Conservation (phyloP, 2,329 filamentous ascomycete genomes). For the Talaromyces piceae region DNA sequence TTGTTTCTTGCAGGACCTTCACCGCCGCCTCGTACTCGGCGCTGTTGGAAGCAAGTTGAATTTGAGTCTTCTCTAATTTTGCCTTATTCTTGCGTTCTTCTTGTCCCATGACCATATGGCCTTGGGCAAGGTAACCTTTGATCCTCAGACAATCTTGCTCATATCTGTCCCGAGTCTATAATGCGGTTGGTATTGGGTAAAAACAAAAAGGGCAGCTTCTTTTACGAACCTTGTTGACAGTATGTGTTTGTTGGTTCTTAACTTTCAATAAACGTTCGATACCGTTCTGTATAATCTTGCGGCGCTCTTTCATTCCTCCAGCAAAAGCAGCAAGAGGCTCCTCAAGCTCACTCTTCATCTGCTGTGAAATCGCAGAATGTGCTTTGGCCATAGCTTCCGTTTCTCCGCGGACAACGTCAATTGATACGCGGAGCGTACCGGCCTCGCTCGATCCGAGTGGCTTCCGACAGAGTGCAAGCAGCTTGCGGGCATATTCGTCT, state of each 20-base stretch:
- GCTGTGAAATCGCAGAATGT: conserved; percentile 77
- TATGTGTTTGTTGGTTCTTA: conserved; percentile 83
- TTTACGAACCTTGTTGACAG: conserved; percentile 74
- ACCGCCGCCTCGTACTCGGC: conserved; percentile 89
- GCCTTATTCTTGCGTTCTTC: conserved; percentile 98
- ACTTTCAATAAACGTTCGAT: conserved; percentile 91
- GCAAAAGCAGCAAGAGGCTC: conserved; percentile 87
- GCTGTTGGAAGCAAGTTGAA: conserved; percentile 84
- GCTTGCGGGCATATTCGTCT: conserved; percentile 89
- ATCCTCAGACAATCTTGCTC: conserved; percentile 98
- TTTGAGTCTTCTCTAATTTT: conserved; percentile 97
- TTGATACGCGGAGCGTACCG: conserved; percentile 72
- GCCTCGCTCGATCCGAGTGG: conserved; percentile 79
- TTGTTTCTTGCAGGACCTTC: conserved; percentile 91
- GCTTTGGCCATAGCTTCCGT: conserved; percentile 91
- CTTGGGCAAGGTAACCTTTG: conserved; percentile 95
- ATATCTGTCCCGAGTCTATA: conserved; percentile 77
- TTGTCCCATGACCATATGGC: conserved; percentile 99
- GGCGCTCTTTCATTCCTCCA: conserved; percentile 89
- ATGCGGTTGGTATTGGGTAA: conserved; percentile 6
- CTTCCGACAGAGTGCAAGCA: conserved; percentile 79
- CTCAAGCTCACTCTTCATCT: conserved; percentile 95
- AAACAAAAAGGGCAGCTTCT: neutral
- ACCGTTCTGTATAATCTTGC: conserved; percentile 91
- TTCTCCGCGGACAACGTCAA: conserved; percentile 83